Evolutionary conservation across 2,329 filamentous ascomycete species (phyloP), one percentile per base, ranked within the genome.

Genomic region (Trichoderma atrobrunneum): DNA sequence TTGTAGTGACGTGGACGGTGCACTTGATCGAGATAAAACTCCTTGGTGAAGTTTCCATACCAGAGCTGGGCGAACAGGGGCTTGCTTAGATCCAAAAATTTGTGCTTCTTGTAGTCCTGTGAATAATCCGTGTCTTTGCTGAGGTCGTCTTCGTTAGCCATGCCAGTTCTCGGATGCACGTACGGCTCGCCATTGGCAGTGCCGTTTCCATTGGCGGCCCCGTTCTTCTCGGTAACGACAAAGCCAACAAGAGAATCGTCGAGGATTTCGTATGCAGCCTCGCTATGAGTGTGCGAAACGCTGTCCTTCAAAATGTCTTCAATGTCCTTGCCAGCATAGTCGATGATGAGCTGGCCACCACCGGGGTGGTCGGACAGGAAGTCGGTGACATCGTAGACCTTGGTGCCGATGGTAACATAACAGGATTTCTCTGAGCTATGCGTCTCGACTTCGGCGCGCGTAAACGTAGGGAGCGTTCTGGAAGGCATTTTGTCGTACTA

Each of bases 11-110:
- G 91, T 21, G 96, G 96, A 59, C 96, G 91, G 81, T 99, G 96
- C 67, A 99, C 93, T 81, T 99, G 96, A 76, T 98, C 91, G 28
- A 99, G 88, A 79, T 99, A 99, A 80, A 99, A 99, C n/a, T 93
- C 90, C 81, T 98, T 99, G 80, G 85, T 90, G 84, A 98, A 99
- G 34, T 92, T 93, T 61, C 95, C 92, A 75, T 85, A 88, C 92
- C 93, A 98, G 56, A 99, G 89, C 82, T 99, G 96, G 82, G 92
- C 87, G 70, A 99, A 87, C 70, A 99, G 87, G 7, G 96, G 95
- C 78, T 88, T 90, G 83, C 88, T 92, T 72, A 99, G 87, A 79
- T 99, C 95, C 73, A 99, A 87, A 79, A 99, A 99, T 82, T 97
- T 97, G 88, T 98, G 91, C 72, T 88, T 92, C 82, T 93, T 93